phyloP scores from a whole-genome alignment of 2,329 filamentous ascomycete species.

The Colletotrichum viniferum region DNA sequence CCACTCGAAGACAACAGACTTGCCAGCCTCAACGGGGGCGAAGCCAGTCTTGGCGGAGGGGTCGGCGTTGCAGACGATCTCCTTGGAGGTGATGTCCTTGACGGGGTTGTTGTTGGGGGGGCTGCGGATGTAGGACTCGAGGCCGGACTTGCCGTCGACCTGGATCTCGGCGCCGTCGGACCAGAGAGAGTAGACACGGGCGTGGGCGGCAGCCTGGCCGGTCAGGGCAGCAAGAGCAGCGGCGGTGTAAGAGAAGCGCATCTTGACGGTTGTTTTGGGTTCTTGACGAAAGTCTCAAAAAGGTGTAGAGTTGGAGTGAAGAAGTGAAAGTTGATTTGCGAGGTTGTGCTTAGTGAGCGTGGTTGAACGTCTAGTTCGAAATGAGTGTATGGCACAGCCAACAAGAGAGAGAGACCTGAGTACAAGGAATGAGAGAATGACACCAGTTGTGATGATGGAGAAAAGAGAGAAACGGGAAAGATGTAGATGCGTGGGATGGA shows the following conservation, averaged over 20 bases:
- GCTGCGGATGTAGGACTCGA: constrained; percentile 49
- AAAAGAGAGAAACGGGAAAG: background rate
- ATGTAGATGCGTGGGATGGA: background rate
- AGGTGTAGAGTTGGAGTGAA: background rate
- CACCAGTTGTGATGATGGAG: constrained; percentile 19
- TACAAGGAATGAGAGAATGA: constrained; percentile 18
- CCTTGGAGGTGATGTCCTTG: constrained; percentile 47
- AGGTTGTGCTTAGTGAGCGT: constrained; percentile 21
- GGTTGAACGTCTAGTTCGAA: constrained; percentile 21
- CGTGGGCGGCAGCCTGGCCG: constrained; percentile 46
- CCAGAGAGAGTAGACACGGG: constrained; percentile 50
- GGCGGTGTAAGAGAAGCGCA: constrained; percentile 34
- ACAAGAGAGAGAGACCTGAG: constrained; percentile 17
- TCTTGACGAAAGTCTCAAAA: background rate
- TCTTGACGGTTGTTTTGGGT: constrained; percentile 26
- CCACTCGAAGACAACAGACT: constrained; percentile 54
- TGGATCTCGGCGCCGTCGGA: constrained; percentile 47
- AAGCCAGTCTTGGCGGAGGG: constrained; percentile 38
- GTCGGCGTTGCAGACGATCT: constrained; percentile 49
- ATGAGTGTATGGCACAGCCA: constrained; percentile 22
- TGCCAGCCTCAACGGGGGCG: constrained; percentile 49
- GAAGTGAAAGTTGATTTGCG: constrained; percentile 7
- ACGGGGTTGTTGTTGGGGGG: constrained; percentile 48
- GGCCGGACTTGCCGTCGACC: constrained; percentile 27
- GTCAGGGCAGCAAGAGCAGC: constrained; percentile 35